Evolutionary conservation across 2,329 filamentous ascomycete genomes (phyloP).

Genomic region (Cryphonectria japonica): DNA sequence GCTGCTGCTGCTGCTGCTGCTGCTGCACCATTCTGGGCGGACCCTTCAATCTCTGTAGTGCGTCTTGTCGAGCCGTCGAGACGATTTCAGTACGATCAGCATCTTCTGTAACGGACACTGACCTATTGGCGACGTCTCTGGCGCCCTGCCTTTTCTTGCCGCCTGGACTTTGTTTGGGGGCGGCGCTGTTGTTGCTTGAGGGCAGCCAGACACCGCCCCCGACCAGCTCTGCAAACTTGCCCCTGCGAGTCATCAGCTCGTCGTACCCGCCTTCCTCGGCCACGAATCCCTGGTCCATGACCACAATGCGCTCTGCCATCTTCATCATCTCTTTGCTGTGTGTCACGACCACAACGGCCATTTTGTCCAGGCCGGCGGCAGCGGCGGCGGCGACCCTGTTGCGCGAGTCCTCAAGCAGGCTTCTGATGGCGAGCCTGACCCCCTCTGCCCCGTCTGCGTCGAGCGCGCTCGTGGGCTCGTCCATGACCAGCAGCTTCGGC

Average conservation of each 20-base stretch:
- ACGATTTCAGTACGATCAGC: neutral
- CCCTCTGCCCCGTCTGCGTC: conserved; percentile 69
- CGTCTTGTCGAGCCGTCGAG: conserved; percentile 11
- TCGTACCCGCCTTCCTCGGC: conserved; percentile 70
- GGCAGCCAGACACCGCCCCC: conserved; percentile 37
- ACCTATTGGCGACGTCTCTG: conserved; percentile 12
- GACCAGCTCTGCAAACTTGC: conserved; percentile 55
- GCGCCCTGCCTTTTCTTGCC: conserved; percentile 9
- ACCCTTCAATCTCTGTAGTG: conserved; percentile 12
- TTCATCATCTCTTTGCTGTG: conserved; percentile 87
- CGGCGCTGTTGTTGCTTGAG: neutral
- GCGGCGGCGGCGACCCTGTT: conserved; percentile 12
- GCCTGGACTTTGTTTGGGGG: neutral
- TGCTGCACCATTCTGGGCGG: neutral
- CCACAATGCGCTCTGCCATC: conserved; percentile 72
- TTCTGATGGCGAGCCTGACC: conserved; percentile 65
- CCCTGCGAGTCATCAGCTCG: conserved; percentile 54
- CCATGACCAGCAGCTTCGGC: conserved; percentile 76
- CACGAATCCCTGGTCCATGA: conserved; percentile 69
- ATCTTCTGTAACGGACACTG: neutral
- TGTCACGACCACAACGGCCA: conserved; percentile 81
- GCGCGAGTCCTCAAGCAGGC: conserved; percentile 47
- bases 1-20: too few relatives aligned
- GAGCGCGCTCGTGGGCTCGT: conserved; percentile 84
- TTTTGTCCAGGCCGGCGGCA: conserved; percentile 37